Base-by-base conservation (phyloP, 2,329 filamentous ascomycete species). In the Colletotrichum truncatum region DNA sequence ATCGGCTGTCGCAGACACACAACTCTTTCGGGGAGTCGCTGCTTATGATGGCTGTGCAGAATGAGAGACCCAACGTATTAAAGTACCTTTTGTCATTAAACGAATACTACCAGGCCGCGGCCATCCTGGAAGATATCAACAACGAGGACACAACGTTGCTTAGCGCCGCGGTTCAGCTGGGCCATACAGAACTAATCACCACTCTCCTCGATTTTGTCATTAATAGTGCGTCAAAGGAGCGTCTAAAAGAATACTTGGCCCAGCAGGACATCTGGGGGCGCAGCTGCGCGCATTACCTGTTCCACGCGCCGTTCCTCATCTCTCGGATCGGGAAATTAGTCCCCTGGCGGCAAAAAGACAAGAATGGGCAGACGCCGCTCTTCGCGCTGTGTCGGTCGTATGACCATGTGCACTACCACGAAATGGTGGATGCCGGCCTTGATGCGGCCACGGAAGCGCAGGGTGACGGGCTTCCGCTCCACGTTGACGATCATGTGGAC, bases 351-450 rank as follows among this genome's bases (percentile, higher is more conserved):
- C 89, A 97, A 76, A 93, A 91, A 70, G 96, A 99, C 77, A 97
- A 94, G 76, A 98, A 98, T 74, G 96, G 96, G 0, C 96, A 98
- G 78, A 99, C 97, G n/a, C 97, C 96, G 2, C 81, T 99, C 8
- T 98, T 99, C 76, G 96, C 96, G 2, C 84, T 98, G 1, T 98
- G 94, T 76, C 89, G 96, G 71, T 98, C 94, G 0, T 99, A 99
- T 73, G 96, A 99, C 74, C 94, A 99, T 76, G 85, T 89, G 1
- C 86, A 94, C 70, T 99, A 99, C 77, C 87, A 88, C 56, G 82
- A 85, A 48, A 98, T 99, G 96, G 93, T 99, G 0, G 89, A 92
- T 69, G 87, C 90, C 65, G 96, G 92, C 4, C 82, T 99, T 36
- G 84, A 88, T 30, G 88, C 91, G 45, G 94, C 96, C 2, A 90